Conservation (phyloP, 164 flowering plant species). For the Aristolochia contorta region DNA sequence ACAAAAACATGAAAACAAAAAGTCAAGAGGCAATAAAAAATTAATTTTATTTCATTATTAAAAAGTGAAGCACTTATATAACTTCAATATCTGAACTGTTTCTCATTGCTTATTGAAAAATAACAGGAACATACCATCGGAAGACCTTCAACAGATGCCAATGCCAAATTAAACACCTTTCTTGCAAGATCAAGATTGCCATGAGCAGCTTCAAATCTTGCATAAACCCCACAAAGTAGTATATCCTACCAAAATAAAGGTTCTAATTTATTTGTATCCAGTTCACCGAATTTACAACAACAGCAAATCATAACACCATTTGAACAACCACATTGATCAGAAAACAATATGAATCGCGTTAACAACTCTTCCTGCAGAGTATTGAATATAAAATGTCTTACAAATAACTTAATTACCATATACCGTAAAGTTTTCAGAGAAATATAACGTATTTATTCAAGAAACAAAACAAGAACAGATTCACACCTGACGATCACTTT, state of each 20-base stretch:
- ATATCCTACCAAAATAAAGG: conserved; percentile 47
- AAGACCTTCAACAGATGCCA: conserved; percentile 59
- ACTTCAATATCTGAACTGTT: neutral
- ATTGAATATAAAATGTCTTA: neutral
- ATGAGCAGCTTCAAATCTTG: conserved; percentile 67
- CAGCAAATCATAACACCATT: neutral
- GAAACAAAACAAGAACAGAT: neutral
- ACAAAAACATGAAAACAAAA: too few species aligned
- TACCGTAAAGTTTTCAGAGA: neutral
- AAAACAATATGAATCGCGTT: too few species aligned
- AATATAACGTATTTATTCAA: neutral
- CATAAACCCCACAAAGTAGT: conserved; percentile 90
- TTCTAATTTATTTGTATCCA: neutral
- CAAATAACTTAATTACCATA: neutral
- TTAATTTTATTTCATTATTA: too few species aligned
- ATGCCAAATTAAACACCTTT: conserved; percentile 92
- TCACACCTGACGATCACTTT: conserved; percentile 81
- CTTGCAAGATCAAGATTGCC: conserved; percentile 85
- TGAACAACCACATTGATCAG: neutral
- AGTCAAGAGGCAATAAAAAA: too few species aligned
- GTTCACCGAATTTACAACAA: neutral
- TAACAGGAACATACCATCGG: conserved; percentile 36
- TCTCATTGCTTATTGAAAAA: neutral
- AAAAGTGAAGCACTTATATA: too few species aligned
- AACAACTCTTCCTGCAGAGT: neutral